Conservation (phyloP, 2,329 filamentous ascomycete species). For the Fusarium nodosum region DNA sequence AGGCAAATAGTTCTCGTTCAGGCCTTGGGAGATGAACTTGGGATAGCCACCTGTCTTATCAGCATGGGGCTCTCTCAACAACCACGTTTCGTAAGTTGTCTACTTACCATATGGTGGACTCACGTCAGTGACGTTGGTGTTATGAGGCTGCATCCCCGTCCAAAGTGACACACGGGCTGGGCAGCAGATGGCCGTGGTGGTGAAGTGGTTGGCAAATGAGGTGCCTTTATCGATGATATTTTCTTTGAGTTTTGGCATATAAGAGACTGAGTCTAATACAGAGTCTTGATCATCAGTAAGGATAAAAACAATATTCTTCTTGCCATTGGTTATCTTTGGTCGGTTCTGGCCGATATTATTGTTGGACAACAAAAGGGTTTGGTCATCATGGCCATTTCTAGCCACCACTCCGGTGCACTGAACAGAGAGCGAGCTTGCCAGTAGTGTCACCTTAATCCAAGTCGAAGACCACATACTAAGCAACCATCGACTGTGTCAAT, state of each 20-base stretch:
- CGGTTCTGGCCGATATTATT: neutral
- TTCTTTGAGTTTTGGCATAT: conserved; percentile 70
- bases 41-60: conserved; percentile 63
- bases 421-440: conserved; percentile 4
- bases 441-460: conserved; percentile 14
- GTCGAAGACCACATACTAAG: conserved; percentile 25
- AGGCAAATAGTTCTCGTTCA: conserved; percentile 76
- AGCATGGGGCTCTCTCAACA: neutral
- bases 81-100: no score
- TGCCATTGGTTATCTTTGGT: neutral
- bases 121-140: conserved; percentile 76
- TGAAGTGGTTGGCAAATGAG: conserved; percentile 72
- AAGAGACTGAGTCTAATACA: conserved; percentile 70
- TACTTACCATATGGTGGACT: conserved; percentile 64
- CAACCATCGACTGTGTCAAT: neutral
- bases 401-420: neutral
- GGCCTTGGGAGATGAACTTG: conserved; percentile 74
- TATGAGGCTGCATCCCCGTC: conserved; percentile 77
- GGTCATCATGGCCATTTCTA: neutral
- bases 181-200: conserved; percentile 76
- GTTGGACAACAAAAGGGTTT: neutral
- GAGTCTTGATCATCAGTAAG: conserved; percentile 78
- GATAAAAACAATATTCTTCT: conserved; percentile 73
- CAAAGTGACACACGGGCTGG: conserved; percentile 74
- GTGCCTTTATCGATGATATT: conserved; percentile 71